Evolutionary conservation across 2,329 filamentous ascomycete species (phyloP), one percentile per base, ranked within the genome.

Genomic region (Periconia digitata): DNA sequence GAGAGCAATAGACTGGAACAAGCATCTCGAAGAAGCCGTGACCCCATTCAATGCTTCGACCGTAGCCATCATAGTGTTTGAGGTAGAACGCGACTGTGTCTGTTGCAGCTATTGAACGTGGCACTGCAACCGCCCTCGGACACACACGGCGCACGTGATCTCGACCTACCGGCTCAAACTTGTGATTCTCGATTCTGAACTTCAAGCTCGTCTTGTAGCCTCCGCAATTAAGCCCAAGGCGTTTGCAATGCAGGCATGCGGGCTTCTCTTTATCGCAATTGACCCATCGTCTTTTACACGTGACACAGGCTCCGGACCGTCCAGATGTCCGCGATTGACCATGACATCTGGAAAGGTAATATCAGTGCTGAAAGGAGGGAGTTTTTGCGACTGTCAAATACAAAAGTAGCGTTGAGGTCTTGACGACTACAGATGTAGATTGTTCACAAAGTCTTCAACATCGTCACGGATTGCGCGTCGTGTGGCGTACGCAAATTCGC

Each of bases 231-330:
- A 47, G 22, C 15, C 49, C 49, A 12, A 21, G 27, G 23, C 37
- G 40, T 39, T 16, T 40, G 32, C 49, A 51, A 2, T 16, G 39
- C 20, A 36, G 44, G 29, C 49, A 51, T 16, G 15, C 10, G 8
- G 49, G 49, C 32, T 42, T 44, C 16, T 20, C 35, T 42, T 51
- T 27, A 29, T 51, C 49, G 36, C 49, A 51, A 42, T 47, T 51
- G 23, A 51, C 35, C 21, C 36, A 41, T 22, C 49, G 40, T 29
- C 17, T 8, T 36, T 48, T 51, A 34, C 49, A 51, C 15, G 41
- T 40, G 17, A 29, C 17, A 23, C 49, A 51, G 22, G 23, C 49
- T 35, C 40, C 45, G 21, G 44, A 47, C 20, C 37, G n/a, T n/a
- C n/a, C n/a, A n/a, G n/a, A n/a, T n/a, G 44, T 12, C 44, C 44